Percentiles rank a stretch among this genome's conserved stretches.
These are phyloP conservation scores for Sindora glabra DNA, from an alignment of 306 rosid species.

Conservation along the genomic window DNA sequence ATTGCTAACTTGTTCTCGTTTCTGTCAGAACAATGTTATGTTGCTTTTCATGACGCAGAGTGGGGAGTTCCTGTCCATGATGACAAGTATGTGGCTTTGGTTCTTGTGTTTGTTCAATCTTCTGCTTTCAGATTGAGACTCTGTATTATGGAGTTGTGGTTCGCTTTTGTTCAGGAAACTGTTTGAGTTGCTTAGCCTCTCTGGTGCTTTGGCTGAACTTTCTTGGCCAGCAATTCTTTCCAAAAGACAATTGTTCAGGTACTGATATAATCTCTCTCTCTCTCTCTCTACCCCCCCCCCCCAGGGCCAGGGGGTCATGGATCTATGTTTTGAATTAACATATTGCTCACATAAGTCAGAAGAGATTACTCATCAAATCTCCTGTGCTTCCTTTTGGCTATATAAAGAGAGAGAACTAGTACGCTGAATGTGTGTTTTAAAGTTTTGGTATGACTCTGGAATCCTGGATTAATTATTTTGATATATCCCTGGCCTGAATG, in stretches of 20 bases:
- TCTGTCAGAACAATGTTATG: constrained; percentile 48
- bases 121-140: constrained; percentile 12
- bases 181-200: constrained; percentile 67
- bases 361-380: constrained; percentile 15
- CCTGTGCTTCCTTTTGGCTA: no score
- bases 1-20: constrained; percentile 20
- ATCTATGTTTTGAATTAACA: no score
- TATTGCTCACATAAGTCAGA: neutral
- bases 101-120: constrained; percentile 10
- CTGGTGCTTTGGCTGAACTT: constrained; percentile 80
- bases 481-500: constrained; percentile 13
- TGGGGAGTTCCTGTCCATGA: constrained; percentile 74
- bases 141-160: neutral
- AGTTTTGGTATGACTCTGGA: no score
- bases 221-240: constrained; percentile 60
- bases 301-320: no score
- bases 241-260: constrained; percentile 61
- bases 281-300: no score
- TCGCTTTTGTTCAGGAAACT: constrained; percentile 50
- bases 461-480: constrained; percentile 18
- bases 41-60: constrained; percentile 60
- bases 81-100: constrained; percentile 51
- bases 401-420: no score
- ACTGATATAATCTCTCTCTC: constrained; percentile 20
- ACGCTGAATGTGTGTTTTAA: no score